These are phyloP conservation scores for Neoascochyta sp. DNA, from an alignment of 2,329 filamentous ascomycete species.

Conservation along the genomic window DNA sequence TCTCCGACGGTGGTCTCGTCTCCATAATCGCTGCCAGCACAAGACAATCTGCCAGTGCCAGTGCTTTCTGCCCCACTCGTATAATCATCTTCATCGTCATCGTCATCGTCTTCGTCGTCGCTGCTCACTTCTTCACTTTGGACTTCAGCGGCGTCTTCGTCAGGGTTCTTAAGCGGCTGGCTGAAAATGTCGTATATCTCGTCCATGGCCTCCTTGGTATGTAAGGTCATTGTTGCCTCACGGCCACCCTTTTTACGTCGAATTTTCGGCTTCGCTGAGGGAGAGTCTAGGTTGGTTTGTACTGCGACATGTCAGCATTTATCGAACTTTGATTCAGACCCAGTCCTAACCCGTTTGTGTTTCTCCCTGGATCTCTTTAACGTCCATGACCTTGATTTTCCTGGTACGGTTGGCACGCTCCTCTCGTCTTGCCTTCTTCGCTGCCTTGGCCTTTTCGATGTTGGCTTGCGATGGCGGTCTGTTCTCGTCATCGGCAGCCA, in stretches of 20 bases:
- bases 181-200: conserved; percentile 98
- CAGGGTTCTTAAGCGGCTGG: conserved; percentile 63
- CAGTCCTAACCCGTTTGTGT: conserved; percentile 77
- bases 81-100: conserved; percentile 61
- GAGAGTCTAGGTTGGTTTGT: conserved; percentile 89
- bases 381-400: conserved; percentile 71
- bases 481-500: conserved; percentile 46
- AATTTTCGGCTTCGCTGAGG: conserved; percentile 71
- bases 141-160: conserved; percentile 46
- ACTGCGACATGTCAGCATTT: conserved; percentile 52
- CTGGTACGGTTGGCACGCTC: conserved; percentile 50
- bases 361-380: conserved; percentile 63
- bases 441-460: conserved; percentile 56
- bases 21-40: conserved; percentile 60
- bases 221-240: conserved; percentile 97
- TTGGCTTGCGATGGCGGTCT: conserved; percentile 45
- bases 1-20: conserved; percentile 57
- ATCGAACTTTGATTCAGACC: neutral
- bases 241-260: conserved; percentile 65
- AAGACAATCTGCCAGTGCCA: conserved; percentile 67
- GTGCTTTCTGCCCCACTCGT: conserved; percentile 84
- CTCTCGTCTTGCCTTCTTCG: conserved; percentile 47
- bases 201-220: conserved; percentile 90
- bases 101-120: conserved; percentile 58
- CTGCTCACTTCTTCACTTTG: conserved; percentile 65